Evolutionary conservation across 352 stramenopile genomes (phyloP), one percentile per base, ranked within the genome.

Genomic region (Pythium diclinum): DNA sequence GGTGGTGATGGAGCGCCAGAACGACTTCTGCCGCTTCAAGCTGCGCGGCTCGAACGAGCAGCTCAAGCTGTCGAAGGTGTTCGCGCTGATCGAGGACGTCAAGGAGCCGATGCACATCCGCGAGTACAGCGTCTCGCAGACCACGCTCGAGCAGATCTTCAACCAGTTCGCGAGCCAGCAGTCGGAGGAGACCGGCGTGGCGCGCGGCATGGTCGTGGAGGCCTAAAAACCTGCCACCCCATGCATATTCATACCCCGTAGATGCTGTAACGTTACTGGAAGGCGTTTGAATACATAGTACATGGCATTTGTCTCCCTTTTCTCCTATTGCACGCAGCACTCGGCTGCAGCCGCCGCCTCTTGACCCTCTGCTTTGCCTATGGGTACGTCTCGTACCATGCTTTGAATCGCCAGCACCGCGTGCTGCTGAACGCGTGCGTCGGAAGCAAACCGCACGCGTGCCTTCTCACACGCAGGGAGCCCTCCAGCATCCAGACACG

Each of bases 81-180:
- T 96, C 65, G 69, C 71, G 25, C 57, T 79, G 21, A 73, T 97
- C 19, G 87, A 97, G 59, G 66, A 68, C 16, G 64, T 69, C 40
- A 82, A 85, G 60, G 56, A 11, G 10, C 48, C 78, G 38, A 62
- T 90, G 23, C 65, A 77, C 47, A 87, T 97, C 30, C 69, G 80
- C 33, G 87, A 96, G 54, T 98, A 97, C 69, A 81, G 79, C 6
- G 79, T 97, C 16, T 93, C 74, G 6, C 87, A 97, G 69, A 97
- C 89, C 38, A 92, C 88, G 16, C 74, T 98, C 16, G 89, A 97
- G 78, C 90, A 97, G 67, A 95, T 98, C 51, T 98, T 98, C 76
- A 96, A 97, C 68, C 75, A 74, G 33, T 97, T 97, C 57, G 88
- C 90, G 13, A 77, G 77, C 23, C 73, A 96, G 68, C 88, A 97